Percentiles rank a stretch among this genome's conserved stretches.
These are phyloP conservation scores for Leccinum discolor DNA, from an alignment of 1,284 basidiomycete genomes.

Conservation along the genomic window DNA sequence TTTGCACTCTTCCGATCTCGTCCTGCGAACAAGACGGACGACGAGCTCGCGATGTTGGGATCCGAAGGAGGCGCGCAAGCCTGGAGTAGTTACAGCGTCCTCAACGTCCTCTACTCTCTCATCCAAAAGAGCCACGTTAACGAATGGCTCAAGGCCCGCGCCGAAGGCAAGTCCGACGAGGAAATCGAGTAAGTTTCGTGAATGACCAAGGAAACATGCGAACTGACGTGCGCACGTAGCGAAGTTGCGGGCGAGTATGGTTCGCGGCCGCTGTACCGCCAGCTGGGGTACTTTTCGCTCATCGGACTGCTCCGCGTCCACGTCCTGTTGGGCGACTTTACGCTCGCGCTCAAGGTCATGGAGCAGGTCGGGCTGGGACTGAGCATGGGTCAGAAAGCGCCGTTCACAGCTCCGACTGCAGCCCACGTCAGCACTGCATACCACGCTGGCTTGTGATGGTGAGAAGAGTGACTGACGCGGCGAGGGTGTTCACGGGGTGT, in stretches of 20 bases:
- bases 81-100: slow-evolving; percentile 97
- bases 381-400: slow-evolving; percentile 84
- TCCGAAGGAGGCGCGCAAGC: slow-evolving; percentile 73
- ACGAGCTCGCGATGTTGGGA: slow-evolving; percentile 80
- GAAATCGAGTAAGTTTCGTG: slow-evolving; percentile 71
- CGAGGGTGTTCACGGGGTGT: slow-evolving; percentile 90
- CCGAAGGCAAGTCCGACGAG: slow-evolving; percentile 78
- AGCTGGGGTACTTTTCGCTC: slow-evolving; percentile 97
- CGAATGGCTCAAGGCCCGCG: slow-evolving; percentile 86
- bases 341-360: slow-evolving; percentile 93
- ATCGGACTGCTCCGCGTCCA: slow-evolving; percentile 96
- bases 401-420: slow-evolving; percentile 86
- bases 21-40: slow-evolving; percentile 84
- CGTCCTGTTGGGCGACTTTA: slow-evolving; percentile 95
- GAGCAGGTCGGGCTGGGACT: slow-evolving; percentile 91
- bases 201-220: not conserved
- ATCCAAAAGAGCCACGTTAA: slow-evolving; percentile 97
- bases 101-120: slow-evolving; percentile 97
- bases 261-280: slow-evolving; percentile 86
- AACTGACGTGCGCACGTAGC: slow-evolving; percentile 39
- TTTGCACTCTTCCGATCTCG: slow-evolving; percentile 93
- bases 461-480: slow-evolving; percentile 92
- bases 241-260: slow-evolving; percentile 94
- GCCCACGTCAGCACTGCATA: slow-evolving; percentile 96
- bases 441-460: slow-evolving; percentile 95